These are phyloP conservation scores for Backusella luteola DNA, from an alignment of 192 early-diverging fungal species.

Conservation along the genomic window DNA sequence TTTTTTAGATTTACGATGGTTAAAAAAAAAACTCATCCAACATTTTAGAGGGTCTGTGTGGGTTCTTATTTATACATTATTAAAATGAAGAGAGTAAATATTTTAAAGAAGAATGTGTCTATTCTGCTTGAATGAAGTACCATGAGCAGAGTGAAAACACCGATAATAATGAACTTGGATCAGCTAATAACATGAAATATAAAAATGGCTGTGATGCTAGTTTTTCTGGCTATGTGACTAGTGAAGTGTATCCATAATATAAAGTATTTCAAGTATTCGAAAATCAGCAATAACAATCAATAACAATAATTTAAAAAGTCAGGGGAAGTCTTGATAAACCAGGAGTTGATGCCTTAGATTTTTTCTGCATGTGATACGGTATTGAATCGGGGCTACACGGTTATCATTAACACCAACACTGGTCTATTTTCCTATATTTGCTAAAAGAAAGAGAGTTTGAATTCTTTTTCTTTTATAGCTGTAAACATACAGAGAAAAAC, in stretches of 20 bases:
- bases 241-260: not conserved
- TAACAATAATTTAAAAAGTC: not conserved
- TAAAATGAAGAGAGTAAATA: not conserved
- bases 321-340: not conserved
- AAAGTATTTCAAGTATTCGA: not conserved
- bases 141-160: not conserved
- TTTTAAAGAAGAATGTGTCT: not conserved
- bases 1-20: no score
- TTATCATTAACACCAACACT: not conserved
- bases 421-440: not conserved
- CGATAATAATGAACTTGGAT: not conserved
- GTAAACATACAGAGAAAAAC: not conserved
- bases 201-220: no score
- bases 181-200: not conserved
- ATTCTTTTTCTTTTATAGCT: no score
- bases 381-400: not conserved
- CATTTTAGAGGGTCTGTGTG: no score
- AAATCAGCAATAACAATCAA: not conserved
- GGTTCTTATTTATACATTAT: not conserved
- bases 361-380: not conserved
- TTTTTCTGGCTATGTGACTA: no score
- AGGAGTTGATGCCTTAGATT: not conserved
- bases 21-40: no score
- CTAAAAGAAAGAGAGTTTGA: not conserved
- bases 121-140: not conserved